A percentile compares a stretch with the other conserved stretches of the same genome.
phyloP scores from a whole-genome alignment of 2,329 filamentous ascomycete species.

The Didymella exigua region DNA sequence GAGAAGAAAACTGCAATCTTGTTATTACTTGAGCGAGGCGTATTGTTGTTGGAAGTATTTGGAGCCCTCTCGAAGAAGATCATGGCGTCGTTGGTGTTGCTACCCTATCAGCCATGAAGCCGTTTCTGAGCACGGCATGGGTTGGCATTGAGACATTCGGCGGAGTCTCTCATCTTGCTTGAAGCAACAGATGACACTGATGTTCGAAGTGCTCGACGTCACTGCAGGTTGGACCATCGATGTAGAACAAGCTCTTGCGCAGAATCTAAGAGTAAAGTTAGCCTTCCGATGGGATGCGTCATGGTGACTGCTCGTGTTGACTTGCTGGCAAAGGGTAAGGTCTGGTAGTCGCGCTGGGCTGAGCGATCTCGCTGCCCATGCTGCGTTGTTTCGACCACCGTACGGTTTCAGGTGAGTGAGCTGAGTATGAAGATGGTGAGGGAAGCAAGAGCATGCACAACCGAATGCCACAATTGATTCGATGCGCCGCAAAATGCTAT shows the following conservation, averaged over 20 bases:
- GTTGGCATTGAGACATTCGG: neutral
- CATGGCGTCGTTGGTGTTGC: too few relatives aligned
- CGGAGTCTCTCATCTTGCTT: neutral
- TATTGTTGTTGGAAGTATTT: neutral
- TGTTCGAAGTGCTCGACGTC: constrained; percentile 31
- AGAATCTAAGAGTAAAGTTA: neutral
- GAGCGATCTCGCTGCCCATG: too few relatives aligned
- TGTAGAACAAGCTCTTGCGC: neutral
- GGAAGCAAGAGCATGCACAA: neutral
- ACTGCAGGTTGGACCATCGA: neutral
- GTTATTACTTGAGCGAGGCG: constrained; percentile 4
- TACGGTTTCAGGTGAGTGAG: neutral
- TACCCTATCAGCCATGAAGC: too few relatives aligned
- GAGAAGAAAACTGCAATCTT: neutral
- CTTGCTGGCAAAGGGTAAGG: neutral
- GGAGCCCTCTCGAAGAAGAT: neutral
- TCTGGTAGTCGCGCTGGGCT: neutral
- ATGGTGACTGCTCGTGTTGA: neutral
- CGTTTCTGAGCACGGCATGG: too few relatives aligned
- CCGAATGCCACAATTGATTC: too few relatives aligned
- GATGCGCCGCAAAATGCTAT: neutral
- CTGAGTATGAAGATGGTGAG: neutral
- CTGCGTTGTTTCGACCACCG: too few relatives aligned
- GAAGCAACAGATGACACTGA: constrained; percentile 4
- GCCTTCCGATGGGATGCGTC: neutral